Percentiles rank a stretch among this genome's conserved stretches.
Evolutionary conservation across 176 grass and related monocot species (phyloP).

Genomic region (Lolium perenne): DNA sequence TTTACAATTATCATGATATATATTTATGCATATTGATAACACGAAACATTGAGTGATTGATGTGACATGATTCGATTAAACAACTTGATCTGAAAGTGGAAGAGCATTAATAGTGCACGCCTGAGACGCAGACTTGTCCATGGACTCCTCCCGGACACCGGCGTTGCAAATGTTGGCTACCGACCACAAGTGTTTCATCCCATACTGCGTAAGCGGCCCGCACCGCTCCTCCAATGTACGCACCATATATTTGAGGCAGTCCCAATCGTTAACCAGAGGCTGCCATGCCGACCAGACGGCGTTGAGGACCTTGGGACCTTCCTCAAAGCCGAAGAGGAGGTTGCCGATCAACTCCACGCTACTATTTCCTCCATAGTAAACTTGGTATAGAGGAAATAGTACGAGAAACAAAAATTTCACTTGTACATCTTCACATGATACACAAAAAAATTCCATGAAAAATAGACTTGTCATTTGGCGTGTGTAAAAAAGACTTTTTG

Average conservation of each 20-base stretch:
- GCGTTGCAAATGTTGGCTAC: slow-evolving; percentile 88
- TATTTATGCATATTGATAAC: neutral
- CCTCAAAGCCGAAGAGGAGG: slow-evolving; percentile 61
- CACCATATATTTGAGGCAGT: slow-evolving; percentile 66
- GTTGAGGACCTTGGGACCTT: slow-evolving; percentile 36
- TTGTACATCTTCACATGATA: no score
- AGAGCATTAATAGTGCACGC: slow-evolving; percentile 40
- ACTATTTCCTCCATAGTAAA: no score
- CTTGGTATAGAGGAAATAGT: no score
- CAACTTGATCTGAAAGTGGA: neutral
- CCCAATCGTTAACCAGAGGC: slow-evolving; percentile 77
- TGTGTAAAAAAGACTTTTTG: no score
- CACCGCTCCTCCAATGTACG: slow-evolving; percentile 64
- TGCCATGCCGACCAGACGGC: slow-evolving; percentile 51
- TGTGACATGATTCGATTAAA: neutral
- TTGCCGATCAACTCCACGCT: slow-evolving; percentile 45
- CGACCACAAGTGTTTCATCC: slow-evolving; percentile 85
- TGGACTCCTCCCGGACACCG: slow-evolving; percentile 26
- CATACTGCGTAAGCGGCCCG: slow-evolving; percentile 71
- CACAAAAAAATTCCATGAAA: no score
- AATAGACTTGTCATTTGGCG: no score
- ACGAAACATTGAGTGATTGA: neutral
- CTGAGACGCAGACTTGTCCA: slow-evolving; percentile 56
- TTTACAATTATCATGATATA: slow-evolving; percentile 1
- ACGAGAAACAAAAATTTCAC: no score